Evolutionary conservation across 2,329 filamentous ascomycete genomes (phyloP), one percentile per base, ranked within the genome.

Genomic region (Apiospora aurea): DNA sequence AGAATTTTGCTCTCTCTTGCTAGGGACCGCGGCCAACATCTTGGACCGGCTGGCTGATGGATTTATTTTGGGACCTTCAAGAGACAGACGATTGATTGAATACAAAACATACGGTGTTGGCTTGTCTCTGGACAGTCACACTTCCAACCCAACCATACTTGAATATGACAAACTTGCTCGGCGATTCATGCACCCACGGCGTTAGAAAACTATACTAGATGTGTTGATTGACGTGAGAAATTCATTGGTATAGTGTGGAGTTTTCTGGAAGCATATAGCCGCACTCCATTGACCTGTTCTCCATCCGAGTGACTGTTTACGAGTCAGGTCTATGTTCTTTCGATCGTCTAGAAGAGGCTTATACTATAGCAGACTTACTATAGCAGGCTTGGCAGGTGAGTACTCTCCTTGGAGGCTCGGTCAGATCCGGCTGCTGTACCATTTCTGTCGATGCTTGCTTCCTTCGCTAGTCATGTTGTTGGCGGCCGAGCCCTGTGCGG

Each of bases 11-110:
- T 21, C 34, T 21, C 34, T 26, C 53, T 38, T 61, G 29, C 53
- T n/a, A 61, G 53, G 29, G 53, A 61, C 53, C 53, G 53, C 53
- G 26, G 53, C 53, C 53, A 61, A 61, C 53, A 29, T 38, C 53
- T 21, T 21, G 53, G 53, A 61, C 53, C 53, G 29, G 18, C 53
- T 61, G 53, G 53, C 53, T 61, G 53, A 61, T 38, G 53, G 57
- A 41, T 64, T 64, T 38, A 64, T 64, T 64, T 64, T 38, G 57
- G 57, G 57, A 24, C 24, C 57, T 64, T 64, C 57, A 64, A 64
- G 34, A 64, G 57, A 64, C 29, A 41, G 57, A 64, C 57, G 41
- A 64, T 41, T 64, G 57, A 64, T 64, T 64, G 57, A 24, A 64
- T 64, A 4, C 34, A 21, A 64, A 41, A 41, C 38, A 64, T 64